Evolutionary conservation across 1,284 basidiomycete genomes (phyloP), one percentile per base, ranked within the genome.

Genomic region (Chondrostereum purpureum): DNA sequence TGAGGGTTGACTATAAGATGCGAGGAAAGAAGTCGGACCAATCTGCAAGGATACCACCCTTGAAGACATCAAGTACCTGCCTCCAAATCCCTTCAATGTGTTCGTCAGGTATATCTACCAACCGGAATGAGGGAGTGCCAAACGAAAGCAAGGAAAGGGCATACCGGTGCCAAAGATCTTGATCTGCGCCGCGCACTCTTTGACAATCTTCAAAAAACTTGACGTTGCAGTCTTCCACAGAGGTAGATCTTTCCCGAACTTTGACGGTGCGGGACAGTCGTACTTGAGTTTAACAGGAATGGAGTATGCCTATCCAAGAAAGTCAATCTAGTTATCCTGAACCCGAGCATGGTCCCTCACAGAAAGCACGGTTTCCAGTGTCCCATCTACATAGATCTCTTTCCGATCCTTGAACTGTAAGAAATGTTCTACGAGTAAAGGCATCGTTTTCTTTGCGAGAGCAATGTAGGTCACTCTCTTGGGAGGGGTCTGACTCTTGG

Each of bases 211-310:
- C 53, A 89, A 64, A 60, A 89, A 87, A 55, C 73, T 78, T 3
- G 70, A 78, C 8, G 87, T 85, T 2, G 91, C 92, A 0, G 89
- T 92, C 64, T 92, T 92, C 93, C 92, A 96, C 5, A 96, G 65
- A 0, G 92, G 90, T n/a, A 62, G 65, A 58, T 92, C 92, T 44
- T 87, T 81, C 1, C 88, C 89, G 57, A 81, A 89, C 59, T 86
- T 92, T 36, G 84, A 92, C 1, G 93, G 75, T 0, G 85, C 68
- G 0, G 94, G 93, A 59, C 94, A 96, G 38, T 93, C 91, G 55
- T 97, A 96, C 63, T 94, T 95, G 50, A 98, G 69, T 60, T 92
- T 92, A 60, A 97, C 83, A 0, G 94, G 92, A 23, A 95, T 83
- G 1, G 88, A 79, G 55, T 89, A 92, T 0, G 92, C 85, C 89